Base-by-base conservation (phyloP, 2,329 filamentous ascomycete species). In the Claviceps pusilla region DNA sequence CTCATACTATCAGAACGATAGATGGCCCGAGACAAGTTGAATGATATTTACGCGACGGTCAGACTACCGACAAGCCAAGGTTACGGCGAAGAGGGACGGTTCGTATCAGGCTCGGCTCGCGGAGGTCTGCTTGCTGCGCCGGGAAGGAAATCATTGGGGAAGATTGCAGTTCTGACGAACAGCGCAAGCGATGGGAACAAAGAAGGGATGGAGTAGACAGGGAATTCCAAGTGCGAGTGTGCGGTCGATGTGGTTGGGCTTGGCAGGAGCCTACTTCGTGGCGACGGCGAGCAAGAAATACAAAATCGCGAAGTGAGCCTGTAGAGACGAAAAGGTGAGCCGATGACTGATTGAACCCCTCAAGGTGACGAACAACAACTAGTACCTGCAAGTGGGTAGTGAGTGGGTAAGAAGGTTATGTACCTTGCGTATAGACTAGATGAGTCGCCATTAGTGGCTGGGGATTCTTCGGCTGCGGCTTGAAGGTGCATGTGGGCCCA, bases 141-240 rank as follows among this genome's bases (percentile, higher is more conserved):
- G 57, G 61, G 61, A 58, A 62, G 63, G 65, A 62, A 65, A 62
- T 68, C 68, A 69, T 69, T 69, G 62, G 65, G 59, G 60, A 55
- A 59, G 61, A 65, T 56, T 61, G 57, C 19, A 52, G 54, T 55
- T 54, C 56, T 52, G 50, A 51, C 57, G 58, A 55, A 60, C 55
- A 54, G 45, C 43, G 52, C 48, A 47, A 53, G 42, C 11, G 35
- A 56, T n/a, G 7, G 42, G 43, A 12, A 46, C 14, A 48, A 51
- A 7, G n/a, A 47, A 51, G 33, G 24, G 53, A 28, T 24, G 11
- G 29, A 14, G 7, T 9, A 31, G 41, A 45, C 45, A 24, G 43
- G 53, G 9, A 31, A 16, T 42, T 35, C 14, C 45, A 7, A 10
- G 28, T 28, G 43, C 28, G 33, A 12, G 7, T 37, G 35, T 3